Evolutionary conservation across 495 filamentous ascomycete species (phyloP), one percentile per base, ranked within the genome.

Genomic region (Podospora appendiculata): DNA sequence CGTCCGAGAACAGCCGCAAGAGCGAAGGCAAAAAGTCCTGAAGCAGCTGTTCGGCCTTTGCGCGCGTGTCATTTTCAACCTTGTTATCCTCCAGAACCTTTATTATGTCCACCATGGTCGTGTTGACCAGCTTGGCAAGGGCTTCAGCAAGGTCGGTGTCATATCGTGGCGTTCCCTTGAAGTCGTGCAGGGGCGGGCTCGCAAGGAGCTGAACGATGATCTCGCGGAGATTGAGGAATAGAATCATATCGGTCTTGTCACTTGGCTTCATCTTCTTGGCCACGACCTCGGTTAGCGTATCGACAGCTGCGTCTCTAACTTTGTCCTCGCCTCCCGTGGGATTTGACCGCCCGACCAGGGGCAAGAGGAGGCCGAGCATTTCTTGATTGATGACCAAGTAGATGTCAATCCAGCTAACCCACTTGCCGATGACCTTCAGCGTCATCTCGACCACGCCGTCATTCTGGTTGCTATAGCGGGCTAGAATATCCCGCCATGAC

Each of bases 351-450:
- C 79, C 86, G 52, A 85, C 82, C 59, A 86, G 79, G 66, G 91
- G 84, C 68, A 96, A 86, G 51, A 99, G 80, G 46, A 89, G 75
- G 59, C 78, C 83, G 56, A 96, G 77, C 74, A 94, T 88, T 40
- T 83, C 80, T 58, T 92, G 82, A 65, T 95, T 93, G 55, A 97
- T 87, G 42, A 97, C 82, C 39, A 99, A 75, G 16, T 84, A 85
- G 57, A 99, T 96, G 58, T 97, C 94, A 53, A 91, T 92, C 93
- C 93, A 99, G 76, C 88, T 89, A 44, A 95, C 90, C 94, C 94
- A 99, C 63, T 88, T 87, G 16, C 89, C 89, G 45, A 97, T 82
- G 11, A 88, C 83, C 69, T 85, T 90, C 32, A 99, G 77, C 55
- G 85, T 90, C 77, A 90, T 82, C 69, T 96, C 89, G 17, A 93